Base-by-base conservation (phyloP, 495 filamentous ascomycete species). In the Viridothelium virens region DNA sequence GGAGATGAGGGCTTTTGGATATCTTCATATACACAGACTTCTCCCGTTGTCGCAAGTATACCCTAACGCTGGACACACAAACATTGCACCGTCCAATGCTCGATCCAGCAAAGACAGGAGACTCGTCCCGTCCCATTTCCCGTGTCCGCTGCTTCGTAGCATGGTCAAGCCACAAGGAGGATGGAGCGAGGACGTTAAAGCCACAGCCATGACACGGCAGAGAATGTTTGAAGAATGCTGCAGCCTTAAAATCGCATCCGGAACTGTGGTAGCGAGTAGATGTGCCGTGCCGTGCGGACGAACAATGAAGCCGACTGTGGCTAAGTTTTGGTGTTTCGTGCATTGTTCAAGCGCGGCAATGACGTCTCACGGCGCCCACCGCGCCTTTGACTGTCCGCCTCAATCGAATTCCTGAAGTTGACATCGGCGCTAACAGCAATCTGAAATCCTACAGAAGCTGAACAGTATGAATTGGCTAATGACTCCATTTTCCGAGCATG, bases 251-350 rank as follows among this genome's bases (percentile, higher is more conserved):
- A 36, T 7, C 7, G 11, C 9, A 18, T 18, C 53, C 36, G 3
- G 10, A 34, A 7, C 7, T 11, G 53, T 7, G n/a, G 3, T 59
- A 33, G 53, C 31, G 5, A 5, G 18, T 7, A 14, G 18, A 59
- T 59, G 11, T 59, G 11, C 53, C 53, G 53, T 36, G 31, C 53
- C 53, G 53, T 59, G 53, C 53, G 53, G 53, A 36, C 14, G 53
- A 59, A 59, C 7, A 34, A 18, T 59, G 25, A 31, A 59, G 53
- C 53, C 53, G 53, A 59, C 5, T 59, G 53, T 59, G 53, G 53
- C 53, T 59, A 31, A 31, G 2, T 11, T 59, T 59, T 59, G 25
- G 53, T 59, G 25, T 59, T 33, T 5, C 7, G 41, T 14, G 7
- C 53, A 10, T 7, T 14, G 6, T 7, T 36, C n/a, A 18, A 34